Evolutionary conservation across 805 yeast species (phyloP).

Genomic region (Wickerhamia fluorescens): DNA sequence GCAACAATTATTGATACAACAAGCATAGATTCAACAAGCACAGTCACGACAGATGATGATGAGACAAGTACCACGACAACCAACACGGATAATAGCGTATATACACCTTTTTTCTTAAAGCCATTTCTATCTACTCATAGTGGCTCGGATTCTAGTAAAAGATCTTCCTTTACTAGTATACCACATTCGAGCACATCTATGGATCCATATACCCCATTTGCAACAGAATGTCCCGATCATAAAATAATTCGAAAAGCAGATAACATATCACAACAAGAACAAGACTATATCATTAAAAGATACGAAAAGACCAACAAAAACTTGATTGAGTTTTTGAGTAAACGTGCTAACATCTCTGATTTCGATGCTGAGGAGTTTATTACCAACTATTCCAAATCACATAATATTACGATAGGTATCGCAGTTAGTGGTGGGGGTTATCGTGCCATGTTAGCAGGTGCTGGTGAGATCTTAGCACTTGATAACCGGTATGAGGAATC

Average conservation of each 20-base stretch:
- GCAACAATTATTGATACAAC: no score
- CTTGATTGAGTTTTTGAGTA: constrained; percentile 14
- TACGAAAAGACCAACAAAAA: constrained; percentile 17
- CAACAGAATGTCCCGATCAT: constrained; percentile 18
- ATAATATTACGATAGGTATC: constrained; percentile 22
- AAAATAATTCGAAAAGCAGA: constrained; percentile 18
- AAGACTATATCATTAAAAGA: constrained; percentile 17
- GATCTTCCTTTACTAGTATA: no score
- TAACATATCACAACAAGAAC: constrained; percentile 18
- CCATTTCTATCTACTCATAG: no score
- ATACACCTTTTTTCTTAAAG: no score
- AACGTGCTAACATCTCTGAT: constrained; percentile 15
- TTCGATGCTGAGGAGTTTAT: constrained; percentile 18
- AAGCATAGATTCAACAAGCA: no score
- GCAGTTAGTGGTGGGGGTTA: constrained; percentile 38
- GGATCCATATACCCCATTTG: constrained; percentile 24
- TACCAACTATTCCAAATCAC: constrained; percentile 5
- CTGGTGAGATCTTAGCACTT: constrained; percentile 73
- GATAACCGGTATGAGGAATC: constrained; percentile 63
- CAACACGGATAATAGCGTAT: no score
- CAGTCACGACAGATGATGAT: no score
- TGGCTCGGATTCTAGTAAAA: no score
- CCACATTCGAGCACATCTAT: no score
- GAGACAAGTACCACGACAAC: no score
- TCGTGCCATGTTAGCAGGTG: constrained; percentile 58